phyloP scores from a whole-genome alignment of 495 filamentous ascomycete species.

The Glonium stellatum region DNA sequence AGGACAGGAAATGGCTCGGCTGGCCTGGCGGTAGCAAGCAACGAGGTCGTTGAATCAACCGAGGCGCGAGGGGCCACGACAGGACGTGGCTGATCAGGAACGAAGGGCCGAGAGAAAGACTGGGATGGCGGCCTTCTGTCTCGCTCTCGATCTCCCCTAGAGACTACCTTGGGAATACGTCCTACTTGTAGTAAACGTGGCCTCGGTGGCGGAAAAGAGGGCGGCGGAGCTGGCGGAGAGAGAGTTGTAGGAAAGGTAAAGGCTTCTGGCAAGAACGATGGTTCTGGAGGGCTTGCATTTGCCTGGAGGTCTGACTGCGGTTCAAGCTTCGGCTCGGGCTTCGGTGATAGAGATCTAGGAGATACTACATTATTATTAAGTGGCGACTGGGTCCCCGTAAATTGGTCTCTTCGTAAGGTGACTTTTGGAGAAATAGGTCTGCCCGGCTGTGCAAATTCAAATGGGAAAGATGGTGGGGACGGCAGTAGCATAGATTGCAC shows the following conservation, averaged over 20 bases:
- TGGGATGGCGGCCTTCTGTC: slow-evolving; percentile 63
- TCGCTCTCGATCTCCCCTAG: slow-evolving; percentile 58
- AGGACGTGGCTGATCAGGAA: slow-evolving; percentile 39
- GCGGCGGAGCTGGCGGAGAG: slow-evolving; percentile 29
- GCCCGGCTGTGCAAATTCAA: slow-evolving; percentile 36
- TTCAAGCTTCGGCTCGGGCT: slow-evolving; percentile 10
- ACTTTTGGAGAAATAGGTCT: slow-evolving; percentile 41
- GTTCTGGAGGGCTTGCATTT: slow-evolving; percentile 6
- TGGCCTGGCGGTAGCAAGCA: slow-evolving; percentile 14
- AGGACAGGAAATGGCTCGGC: slow-evolving; percentile 24
- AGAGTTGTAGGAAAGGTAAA: slow-evolving; percentile 3
- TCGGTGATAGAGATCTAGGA: neutral
- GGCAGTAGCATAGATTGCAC: slow-evolving; percentile 49
- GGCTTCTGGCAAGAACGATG: slow-evolving; percentile 4
- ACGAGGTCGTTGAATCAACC: slow-evolving; percentile 4
- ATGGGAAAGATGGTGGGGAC: slow-evolving; percentile 46
- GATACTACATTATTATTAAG: slow-evolving; percentile 13
- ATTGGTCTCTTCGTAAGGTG: slow-evolving; percentile 27
- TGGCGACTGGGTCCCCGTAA: slow-evolving; percentile 2
- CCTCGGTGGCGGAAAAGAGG: slow-evolving; percentile 30
- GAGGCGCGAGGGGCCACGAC: slow-evolving; percentile 25
- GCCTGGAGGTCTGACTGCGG: slow-evolving; percentile 20
- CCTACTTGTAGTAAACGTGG: slow-evolving; percentile 68
- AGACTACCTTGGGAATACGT: slow-evolving; percentile 82
- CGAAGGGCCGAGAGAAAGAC: slow-evolving; percentile 82